Conservation (phyloP, 805 yeast genomes). For the Ogataea siamensis region DNA sequence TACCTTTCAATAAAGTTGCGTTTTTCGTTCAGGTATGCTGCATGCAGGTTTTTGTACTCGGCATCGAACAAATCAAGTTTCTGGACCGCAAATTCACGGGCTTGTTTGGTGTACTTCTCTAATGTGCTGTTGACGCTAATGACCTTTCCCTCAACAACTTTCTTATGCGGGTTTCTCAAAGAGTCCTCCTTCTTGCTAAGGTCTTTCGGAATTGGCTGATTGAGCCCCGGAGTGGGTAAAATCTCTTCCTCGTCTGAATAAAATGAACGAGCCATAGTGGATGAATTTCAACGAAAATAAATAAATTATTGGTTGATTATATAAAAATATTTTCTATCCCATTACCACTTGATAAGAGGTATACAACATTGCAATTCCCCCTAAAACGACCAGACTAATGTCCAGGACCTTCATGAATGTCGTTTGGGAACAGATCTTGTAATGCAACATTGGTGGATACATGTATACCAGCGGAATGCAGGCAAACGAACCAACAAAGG, state of each 20-base stretch:
- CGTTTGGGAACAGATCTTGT: conserved; percentile 46
- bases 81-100: conserved; percentile 39
- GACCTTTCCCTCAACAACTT: conserved; percentile 52
- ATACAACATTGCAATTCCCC: conserved; percentile 60
- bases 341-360: conserved; percentile 57
- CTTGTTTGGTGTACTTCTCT: conserved; percentile 41
- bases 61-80: conserved; percentile 39
- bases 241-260: conserved; percentile 52
- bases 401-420: conserved; percentile 44
- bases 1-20: conserved; percentile 32
- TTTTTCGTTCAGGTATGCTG: conserved; percentile 47
- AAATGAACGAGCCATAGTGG: conserved; percentile 39
- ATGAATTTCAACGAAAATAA: not conserved
- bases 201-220: conserved; percentile 36
- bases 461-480: conserved; percentile 83
- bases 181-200: conserved; percentile 39
- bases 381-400: conserved; percentile 49
- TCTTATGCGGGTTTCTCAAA: conserved; percentile 33
- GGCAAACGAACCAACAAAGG: conserved; percentile 81
- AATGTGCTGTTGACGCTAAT: conserved; percentile 47
- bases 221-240: conserved; percentile 49
- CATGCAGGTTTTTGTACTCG: conserved; percentile 44
- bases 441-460: conserved; percentile 79
- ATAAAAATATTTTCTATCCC: conserved; percentile 1
- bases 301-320: conserved; percentile 3